These are phyloP conservation scores for Syzygium aromaticum DNA, from an alignment of 345 rosid genomes.

Conservation along the genomic window DNA sequence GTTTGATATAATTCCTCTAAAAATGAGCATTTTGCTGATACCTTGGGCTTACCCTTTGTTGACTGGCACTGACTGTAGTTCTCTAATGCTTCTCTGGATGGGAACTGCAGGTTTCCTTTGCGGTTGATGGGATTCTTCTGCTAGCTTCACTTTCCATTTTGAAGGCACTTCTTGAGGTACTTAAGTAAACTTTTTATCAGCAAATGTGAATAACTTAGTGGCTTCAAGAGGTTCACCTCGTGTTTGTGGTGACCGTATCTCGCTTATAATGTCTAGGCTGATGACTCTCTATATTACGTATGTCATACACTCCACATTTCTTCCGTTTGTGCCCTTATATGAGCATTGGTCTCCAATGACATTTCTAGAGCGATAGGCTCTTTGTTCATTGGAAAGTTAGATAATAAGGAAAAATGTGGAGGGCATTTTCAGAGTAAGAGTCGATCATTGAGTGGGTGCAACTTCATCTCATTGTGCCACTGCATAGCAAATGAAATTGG, in stretches of 20 bases:
- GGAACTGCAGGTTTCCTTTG: slow-evolving; percentile 56
- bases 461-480: neutral
- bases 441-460: neutral
- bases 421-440: neutral
- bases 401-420: neutral
- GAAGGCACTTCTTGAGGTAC: slow-evolving; percentile 73
- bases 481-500: neutral
- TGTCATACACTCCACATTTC: neutral
- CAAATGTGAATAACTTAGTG: neutral
- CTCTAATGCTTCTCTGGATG: neutral
- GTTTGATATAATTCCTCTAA: neutral
- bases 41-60: neutral
- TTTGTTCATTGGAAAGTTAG: neutral
- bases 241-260: neutral
- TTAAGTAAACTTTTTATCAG: neutral
- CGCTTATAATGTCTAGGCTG: neutral
- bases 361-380: neutral
- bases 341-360: neutral
- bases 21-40: neutral
- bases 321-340: neutral
- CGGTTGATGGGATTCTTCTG: slow-evolving; percentile 71
- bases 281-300: neutral
- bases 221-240: neutral
- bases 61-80: neutral
- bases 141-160: slow-evolving; percentile 56